Base-by-base conservation (phyloP, 2,329 filamentous ascomycete species). In the Coleophoma eucalyptorum region DNA sequence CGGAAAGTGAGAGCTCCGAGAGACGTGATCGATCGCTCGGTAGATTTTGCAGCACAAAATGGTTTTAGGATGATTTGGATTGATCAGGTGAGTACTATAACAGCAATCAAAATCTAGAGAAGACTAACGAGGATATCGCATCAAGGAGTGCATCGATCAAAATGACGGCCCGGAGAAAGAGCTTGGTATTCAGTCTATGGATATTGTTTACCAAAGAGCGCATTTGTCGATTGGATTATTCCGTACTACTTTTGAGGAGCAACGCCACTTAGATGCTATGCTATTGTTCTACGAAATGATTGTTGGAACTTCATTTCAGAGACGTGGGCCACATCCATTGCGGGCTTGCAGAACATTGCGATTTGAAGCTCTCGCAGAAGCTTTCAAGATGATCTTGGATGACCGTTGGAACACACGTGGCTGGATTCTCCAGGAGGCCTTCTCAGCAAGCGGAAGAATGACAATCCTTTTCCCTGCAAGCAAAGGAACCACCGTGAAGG, bases 61-160 rank as follows among this genome's bases (percentile, higher is more conserved):
- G 52, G 48, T n/a, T 45, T 51, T 8, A 26, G 50, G 13, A 38
- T 57, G 19, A 50, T 58, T 16, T 58, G 55, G 55, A 57, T 58
- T n/a, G 56, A 57, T 46, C 56, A 43, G 40, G 35, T 38, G 15
- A 38, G 35, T 38, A 38, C 12, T 38, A 5, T 38, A 6, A 8
- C 13, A 6, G 18, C 15, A 18, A 12, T 7, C 15, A n/a, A 18
- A 6, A 2, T 38, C 5, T 4, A 12, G 18, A n/a, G 35, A 3
- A 38, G 18, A 6, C 18, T n/a, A 7, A n/a, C 15, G 18, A 18
- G 6, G 12, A 38, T 6, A 7, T 18, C 35, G 35, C 18, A 4
- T 38, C 13, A 38, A 58, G 55, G 57, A 59, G 46, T 59, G 55
- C 45, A 58, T 59, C 21, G 50, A 59, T 41, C 57, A 60, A 44